These are phyloP conservation scores for Xylariales sp. DNA, from an alignment of 2,329 filamentous ascomycete species.

Conservation along the genomic window DNA sequence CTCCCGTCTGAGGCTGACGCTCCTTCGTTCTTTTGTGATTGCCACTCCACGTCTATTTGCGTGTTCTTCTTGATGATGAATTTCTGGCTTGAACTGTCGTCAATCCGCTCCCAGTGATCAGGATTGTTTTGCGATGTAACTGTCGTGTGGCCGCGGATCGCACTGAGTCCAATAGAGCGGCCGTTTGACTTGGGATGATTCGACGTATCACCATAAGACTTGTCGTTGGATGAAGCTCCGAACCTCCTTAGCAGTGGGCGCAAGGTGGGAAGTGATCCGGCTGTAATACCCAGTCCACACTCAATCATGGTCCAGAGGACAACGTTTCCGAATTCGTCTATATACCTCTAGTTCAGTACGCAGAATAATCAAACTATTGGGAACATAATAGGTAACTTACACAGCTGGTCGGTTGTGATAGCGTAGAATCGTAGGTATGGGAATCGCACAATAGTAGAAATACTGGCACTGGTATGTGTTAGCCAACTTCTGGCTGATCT, in stretches of 20 bases:
- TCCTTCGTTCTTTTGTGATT: background rate
- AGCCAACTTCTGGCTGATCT: no score
- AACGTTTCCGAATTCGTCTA: slow-evolving; percentile 9
- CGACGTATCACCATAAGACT: background rate
- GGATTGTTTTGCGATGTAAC: slow-evolving; percentile 9
- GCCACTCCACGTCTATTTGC: slow-evolving; percentile 12
- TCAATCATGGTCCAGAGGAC: slow-evolving; percentile 24
- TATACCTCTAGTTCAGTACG: no score
- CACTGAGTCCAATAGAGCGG: background rate
- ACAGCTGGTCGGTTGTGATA: slow-evolving; percentile 4
- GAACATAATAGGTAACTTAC: no score
- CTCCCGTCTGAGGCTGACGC: background rate
- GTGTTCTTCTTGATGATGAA: slow-evolving; percentile 16
- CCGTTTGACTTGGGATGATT: background rate
- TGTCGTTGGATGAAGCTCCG: background rate
- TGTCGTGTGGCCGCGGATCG: background rate
- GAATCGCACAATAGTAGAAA: slow-evolving; percentile 13
- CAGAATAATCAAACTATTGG: no score
- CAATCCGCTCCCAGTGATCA: background rate
- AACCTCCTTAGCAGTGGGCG: slow-evolving; percentile 19
- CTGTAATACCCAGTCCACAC: slow-evolving; percentile 24
- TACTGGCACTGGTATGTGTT: slow-evolving; percentile 5
- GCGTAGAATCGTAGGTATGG: slow-evolving; percentile 7
- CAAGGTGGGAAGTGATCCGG: slow-evolving; percentile 23
- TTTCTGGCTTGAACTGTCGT: slow-evolving; percentile 9